Evolutionary conservation across 257 asterid species (phyloP).

Genomic region (Solanum ossicruentum): DNA sequence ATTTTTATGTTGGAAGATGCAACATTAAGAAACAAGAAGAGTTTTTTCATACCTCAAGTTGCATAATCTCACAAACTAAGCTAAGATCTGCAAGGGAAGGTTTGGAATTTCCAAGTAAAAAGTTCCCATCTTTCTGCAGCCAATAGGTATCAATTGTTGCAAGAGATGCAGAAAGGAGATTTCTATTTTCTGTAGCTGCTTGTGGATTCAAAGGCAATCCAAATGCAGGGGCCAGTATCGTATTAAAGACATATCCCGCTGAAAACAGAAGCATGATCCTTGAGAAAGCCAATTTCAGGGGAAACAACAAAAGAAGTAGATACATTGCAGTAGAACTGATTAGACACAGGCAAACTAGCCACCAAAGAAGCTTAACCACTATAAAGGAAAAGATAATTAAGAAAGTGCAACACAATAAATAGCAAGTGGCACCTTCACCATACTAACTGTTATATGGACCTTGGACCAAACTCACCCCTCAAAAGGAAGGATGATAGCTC

Average conservation of each 20-base stretch:
- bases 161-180: conserved; percentile 54
- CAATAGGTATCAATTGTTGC: conserved; percentile 46
- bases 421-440: neutral
- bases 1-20: neutral
- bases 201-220: conserved; percentile 52
- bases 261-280: conserved; percentile 9
- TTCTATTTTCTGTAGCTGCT: conserved; percentile 68
- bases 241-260: conserved; percentile 40
- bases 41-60: conserved; percentile 53
- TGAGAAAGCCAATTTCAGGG: neutral
- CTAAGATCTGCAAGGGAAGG: conserved; percentile 94
- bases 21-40: neutral
- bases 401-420: neutral
- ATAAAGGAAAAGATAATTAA: neutral
- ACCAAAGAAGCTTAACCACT: neutral
- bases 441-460: neutral
- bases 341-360: neutral
- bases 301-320: neutral
- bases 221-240: conserved; percentile 49
- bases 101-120: conserved; percentile 55
- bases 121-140: conserved; percentile 61
- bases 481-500: accelerated
- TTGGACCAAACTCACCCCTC: neutral
- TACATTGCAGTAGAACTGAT: neutral
- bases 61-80: conserved; percentile 83